Base-by-base conservation (phyloP, 2,329 filamentous ascomycete species). In the Xylaria sp. region DNA sequence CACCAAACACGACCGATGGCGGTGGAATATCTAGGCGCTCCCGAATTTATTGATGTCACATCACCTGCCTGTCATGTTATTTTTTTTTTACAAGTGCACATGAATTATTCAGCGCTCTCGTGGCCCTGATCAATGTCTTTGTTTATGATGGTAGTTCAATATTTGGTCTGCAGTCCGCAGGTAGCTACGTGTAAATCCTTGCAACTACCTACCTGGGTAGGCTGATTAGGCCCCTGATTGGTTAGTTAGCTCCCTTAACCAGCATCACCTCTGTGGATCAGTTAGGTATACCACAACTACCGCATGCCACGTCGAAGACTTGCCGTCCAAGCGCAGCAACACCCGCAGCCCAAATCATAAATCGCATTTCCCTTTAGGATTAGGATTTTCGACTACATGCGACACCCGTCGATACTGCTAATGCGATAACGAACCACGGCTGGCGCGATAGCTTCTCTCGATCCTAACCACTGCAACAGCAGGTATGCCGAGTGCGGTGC, bases 401-500 rank as follows among this genome's bases (percentile, higher is more conserved):
- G 54, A 54, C 59, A 3, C 51, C 33, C 31, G 15, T 38, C 20
- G 17, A 46, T 26, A 23, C 26, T 44, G 40, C 40, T 31, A 28
- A 42, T 60, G 57, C 58, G 38, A 68, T 58, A 68, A 26, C 59
- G 20, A 28, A 46, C 53, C 23, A 63, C 51, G 20, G 23, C 60
- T 28, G 26, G 44, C 44, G 49, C 31, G 33, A 64, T 15, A 20
- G 20, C 17, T 40, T 48, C 62, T 49, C 65, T 46, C 40, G 17
- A 59, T 40, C 40, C 38, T n/a, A 33, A 51, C 48, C 23, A 26
- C n/a, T 59, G 28, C 40, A 63, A 59, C 26, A 60, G 58, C 65
- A 65, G 67, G 75, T 72, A 76, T 76, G 74, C 72, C 68, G 70
- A 72, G 68, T 72, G 70, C 66, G 71, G 68, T 75, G 71, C 67